These are phyloP conservation scores for Spiromastix sp. DNA, from an alignment of 2,329 filamentous ascomycete species.

Conservation along the genomic window DNA sequence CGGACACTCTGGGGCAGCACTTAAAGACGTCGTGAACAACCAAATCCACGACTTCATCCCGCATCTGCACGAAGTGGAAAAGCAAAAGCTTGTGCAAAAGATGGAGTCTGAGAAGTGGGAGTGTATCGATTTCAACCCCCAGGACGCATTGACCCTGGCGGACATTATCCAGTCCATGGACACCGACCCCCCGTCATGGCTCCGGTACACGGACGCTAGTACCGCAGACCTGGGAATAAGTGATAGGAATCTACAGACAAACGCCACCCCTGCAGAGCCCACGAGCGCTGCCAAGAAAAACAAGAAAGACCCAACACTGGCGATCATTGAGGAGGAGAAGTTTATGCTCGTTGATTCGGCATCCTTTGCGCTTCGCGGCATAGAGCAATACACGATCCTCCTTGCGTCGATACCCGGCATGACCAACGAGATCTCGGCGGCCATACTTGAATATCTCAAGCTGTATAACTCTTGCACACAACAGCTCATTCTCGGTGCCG, in stretches of 20 bases:
- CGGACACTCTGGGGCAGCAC: conserved; percentile 60
- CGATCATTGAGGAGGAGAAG: conserved; percentile 38
- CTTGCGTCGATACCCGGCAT: conserved; percentile 37
- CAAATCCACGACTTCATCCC: conserved; percentile 76
- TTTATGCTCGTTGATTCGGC: conserved; percentile 39
- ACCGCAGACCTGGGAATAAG: conserved; percentile 3
- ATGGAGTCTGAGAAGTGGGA: conserved; percentile 78
- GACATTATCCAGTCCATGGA: conserved; percentile 61
- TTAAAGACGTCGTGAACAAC: conserved; percentile 70
- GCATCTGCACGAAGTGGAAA: conserved; percentile 58
- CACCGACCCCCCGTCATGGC: conserved; percentile 58
- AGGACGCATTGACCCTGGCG: conserved; percentile 49
- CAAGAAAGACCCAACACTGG: conserved; percentile 24
- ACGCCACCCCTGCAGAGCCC: conserved; percentile 7
- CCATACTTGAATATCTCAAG: conserved; percentile 39
- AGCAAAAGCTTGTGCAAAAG: conserved; percentile 61
- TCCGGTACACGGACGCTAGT: conserved; percentile 32
- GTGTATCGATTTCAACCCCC: conserved; percentile 61
- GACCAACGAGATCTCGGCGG: conserved; percentile 34
- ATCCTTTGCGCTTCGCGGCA: conserved; percentile 32
- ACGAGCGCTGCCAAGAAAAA: conserved; percentile 25
- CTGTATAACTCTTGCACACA: conserved; percentile 41
- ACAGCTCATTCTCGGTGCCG: conserved; percentile 43
- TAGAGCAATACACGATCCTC: conserved; percentile 38
- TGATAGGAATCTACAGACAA: too few species aligned